Base-by-base conservation (phyloP, 2,329 filamentous ascomycete genomes). In the Ceratocystiopsis sp. region DNA sequence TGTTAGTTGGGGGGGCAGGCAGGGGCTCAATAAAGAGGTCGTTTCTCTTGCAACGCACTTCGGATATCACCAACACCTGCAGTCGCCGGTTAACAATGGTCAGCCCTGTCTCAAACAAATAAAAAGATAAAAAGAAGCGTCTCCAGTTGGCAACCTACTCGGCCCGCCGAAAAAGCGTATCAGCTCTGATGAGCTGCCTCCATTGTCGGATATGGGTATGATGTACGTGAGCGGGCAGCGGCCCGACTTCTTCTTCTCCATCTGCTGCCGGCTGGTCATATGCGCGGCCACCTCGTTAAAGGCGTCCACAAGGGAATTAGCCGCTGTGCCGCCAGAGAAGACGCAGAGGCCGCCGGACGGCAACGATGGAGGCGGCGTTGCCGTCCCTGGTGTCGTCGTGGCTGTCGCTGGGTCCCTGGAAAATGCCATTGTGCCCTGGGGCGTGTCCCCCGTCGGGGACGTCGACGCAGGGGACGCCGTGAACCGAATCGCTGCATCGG, bases 141-240 rank as follows among this genome's bases (percentile, higher is more conserved):
- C 19, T 7, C 19, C 19, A 21, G 19, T 21, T 21, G 19, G 19
- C 3, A 5, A 46, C 61, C 44, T 63, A 80, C 89, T 89, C 50
- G 89, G 89, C 1, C 91, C 91, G 14, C 89, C 91, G 61, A 96
- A 91, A 34, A 96, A 86, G 34, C 91, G 74, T 51, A 95, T 93
- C 54, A 95, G 67, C 64, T 96, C 89, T 38, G 84, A 93, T 3
- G 86, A 93, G 52, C 84, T 93, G 35, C 89, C 89, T 40, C 89
- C 89, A 61, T 96, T 96, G 62, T 96, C 89, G 50, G 83, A 91
- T 57, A 95, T 94, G 34, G 89, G 89, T 42, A 96, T 93, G 46
- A 95, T 77, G 59, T 93, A 93, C 61, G 75, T 84, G 37, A 93
- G 63, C 3, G 71, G 65, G 54, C 80, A 81, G 36, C 70, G 62